Percentiles rank a stretch among this genome's conserved stretches.
Evolutionary conservation across 1,284 basidiomycete genomes (phyloP).

Genomic region (Coniophora puteana): DNA sequence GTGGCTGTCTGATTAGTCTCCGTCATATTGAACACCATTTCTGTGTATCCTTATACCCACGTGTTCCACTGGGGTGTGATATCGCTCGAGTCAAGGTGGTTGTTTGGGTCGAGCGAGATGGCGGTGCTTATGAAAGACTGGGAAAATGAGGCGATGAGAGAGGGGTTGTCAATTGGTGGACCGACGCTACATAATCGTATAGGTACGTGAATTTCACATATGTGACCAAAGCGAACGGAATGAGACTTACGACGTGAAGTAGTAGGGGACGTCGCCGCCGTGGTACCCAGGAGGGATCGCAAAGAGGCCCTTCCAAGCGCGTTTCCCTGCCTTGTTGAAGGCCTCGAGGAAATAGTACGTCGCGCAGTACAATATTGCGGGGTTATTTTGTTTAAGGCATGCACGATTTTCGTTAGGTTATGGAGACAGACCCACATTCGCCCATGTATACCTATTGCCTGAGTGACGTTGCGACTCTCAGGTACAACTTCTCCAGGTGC

Average conservation of each 20-base stretch:
- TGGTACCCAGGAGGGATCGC: conserved; percentile 20
- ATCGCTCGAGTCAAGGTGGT: conserved; percentile 4
- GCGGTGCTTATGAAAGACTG: conserved; percentile 9
- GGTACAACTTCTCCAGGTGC: no score
- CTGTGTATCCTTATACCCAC: conserved; percentile 4
- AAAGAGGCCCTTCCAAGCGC: conserved; percentile 8
- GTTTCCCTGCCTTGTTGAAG: not conserved
- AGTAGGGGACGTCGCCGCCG: conserved; percentile 9
- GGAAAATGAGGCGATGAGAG: conserved; percentile 10
- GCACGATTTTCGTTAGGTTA: no score
- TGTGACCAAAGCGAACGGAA: not conserved
- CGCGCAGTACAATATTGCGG: not conserved
- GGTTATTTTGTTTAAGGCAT: not conserved
- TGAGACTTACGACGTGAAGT: conserved; percentile 6
- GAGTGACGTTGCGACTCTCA: conserved; percentile 16
- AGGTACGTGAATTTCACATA: no score
- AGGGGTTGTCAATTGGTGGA: conserved; percentile 4
- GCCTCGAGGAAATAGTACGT: not conserved
- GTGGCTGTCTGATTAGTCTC: conserved; percentile 4
- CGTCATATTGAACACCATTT: conserved; percentile 16
- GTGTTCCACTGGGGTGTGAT: conserved; percentile 12
- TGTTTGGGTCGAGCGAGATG: conserved; percentile 11
- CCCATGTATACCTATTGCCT: conserved; percentile 11
- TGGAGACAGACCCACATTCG: not conserved
- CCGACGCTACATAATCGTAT: conserved; percentile 5